Conservation (phyloP, 2,329 filamentous ascomycete genomes). For the Colletotrichum chrysophilum region DNA sequence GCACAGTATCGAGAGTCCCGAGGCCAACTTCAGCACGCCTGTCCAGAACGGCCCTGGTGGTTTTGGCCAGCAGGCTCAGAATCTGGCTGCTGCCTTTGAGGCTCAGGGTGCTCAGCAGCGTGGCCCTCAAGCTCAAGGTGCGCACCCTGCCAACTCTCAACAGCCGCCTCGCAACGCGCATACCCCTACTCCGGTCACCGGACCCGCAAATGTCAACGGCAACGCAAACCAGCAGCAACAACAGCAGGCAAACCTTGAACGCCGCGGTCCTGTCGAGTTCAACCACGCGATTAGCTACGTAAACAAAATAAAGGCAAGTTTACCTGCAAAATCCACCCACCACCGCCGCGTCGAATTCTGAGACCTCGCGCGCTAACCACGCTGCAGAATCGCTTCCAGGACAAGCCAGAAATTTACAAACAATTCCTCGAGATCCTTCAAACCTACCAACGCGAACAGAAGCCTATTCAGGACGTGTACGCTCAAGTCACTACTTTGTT, state of each 20-base stretch:
- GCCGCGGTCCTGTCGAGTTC: slow-evolving; percentile 94
- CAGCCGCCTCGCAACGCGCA: slow-evolving; percentile 58
- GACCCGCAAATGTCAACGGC: slow-evolving; percentile 66
- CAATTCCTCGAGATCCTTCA: slow-evolving; percentile 98
- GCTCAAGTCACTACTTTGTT: slow-evolving; percentile 95
- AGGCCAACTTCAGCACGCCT: slow-evolving; percentile 65
- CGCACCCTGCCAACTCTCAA: slow-evolving; percentile 46
- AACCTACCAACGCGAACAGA: slow-evolving; percentile 97
- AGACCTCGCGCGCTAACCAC: slow-evolving; percentile 17
- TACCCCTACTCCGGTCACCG: slow-evolving; percentile 63
- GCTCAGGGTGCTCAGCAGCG: slow-evolving; percentile 35
- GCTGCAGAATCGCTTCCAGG: slow-evolving; percentile 88
- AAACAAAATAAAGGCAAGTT: slow-evolving; percentile 95
- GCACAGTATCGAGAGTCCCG: slow-evolving; percentile 67
- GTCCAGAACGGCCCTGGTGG: slow-evolving; percentile 54
- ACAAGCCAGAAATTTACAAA: slow-evolving; percentile 98
- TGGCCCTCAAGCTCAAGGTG: slow-evolving; percentile 31
- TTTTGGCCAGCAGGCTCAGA: slow-evolving; percentile 46
- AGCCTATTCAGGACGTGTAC: slow-evolving; percentile 98
- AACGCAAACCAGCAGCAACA: slow-evolving; percentile 50
- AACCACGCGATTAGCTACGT: slow-evolving; percentile 99
- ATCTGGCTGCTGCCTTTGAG: slow-evolving; percentile 28
- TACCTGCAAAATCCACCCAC: background rate
- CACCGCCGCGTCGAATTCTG: background rate
- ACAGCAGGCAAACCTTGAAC: slow-evolving; percentile 69